A percentile compares a stretch with the other conserved stretches of the same genome.
Evolutionary conservation across 768 basidiomycete genomes (phyloP).

Genomic region (Tulasnella sp.): DNA sequence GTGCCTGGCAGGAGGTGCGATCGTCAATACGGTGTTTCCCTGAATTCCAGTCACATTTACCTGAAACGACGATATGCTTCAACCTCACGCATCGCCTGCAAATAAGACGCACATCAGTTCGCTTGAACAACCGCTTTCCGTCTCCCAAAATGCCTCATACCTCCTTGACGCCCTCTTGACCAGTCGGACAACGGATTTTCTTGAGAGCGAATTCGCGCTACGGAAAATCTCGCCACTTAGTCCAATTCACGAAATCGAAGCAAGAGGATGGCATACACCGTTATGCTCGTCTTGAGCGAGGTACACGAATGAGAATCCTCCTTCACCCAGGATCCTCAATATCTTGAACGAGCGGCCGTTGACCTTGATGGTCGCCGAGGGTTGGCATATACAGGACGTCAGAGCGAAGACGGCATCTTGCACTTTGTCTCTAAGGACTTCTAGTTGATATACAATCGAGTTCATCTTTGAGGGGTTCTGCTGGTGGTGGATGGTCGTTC

Average conservation of each 20-base stretch:
- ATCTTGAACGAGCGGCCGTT: slow-evolving; percentile 93
- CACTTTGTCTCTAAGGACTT: slow-evolving; percentile 55
- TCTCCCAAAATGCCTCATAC: slow-evolving; percentile 18
- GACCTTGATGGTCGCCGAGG: slow-evolving; percentile 77
- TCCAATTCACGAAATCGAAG: background rate
- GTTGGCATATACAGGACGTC: slow-evolving; percentile 68
- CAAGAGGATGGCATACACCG: slow-evolving; percentile 40
- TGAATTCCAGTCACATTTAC: slow-evolving; percentile 34
- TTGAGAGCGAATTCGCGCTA: slow-evolving; percentile 91
- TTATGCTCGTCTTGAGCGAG: slow-evolving; percentile 77
- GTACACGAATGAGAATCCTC: slow-evolving; percentile 89
- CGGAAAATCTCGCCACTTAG: slow-evolving; percentile 1
- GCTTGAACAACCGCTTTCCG: background rate
- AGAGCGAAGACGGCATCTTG: slow-evolving; percentile 77
- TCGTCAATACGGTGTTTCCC: background rate
- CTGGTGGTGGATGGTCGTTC: background rate
- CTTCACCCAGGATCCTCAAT: slow-evolving; percentile 87
- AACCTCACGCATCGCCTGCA: slow-evolving; percentile 66
- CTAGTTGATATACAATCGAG: slow-evolving; percentile 25
- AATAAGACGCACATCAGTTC: background rate
- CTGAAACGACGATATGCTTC: slow-evolving; percentile 93
- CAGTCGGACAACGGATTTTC: slow-evolving; percentile 89
- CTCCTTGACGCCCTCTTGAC: slow-evolving; percentile 77
- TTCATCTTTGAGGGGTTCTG: background rate
- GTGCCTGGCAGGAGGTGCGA: slow-evolving; percentile 47